Conservation (phyloP, 352 stramenopile species). For the Globisporangium viniferum region DNA sequence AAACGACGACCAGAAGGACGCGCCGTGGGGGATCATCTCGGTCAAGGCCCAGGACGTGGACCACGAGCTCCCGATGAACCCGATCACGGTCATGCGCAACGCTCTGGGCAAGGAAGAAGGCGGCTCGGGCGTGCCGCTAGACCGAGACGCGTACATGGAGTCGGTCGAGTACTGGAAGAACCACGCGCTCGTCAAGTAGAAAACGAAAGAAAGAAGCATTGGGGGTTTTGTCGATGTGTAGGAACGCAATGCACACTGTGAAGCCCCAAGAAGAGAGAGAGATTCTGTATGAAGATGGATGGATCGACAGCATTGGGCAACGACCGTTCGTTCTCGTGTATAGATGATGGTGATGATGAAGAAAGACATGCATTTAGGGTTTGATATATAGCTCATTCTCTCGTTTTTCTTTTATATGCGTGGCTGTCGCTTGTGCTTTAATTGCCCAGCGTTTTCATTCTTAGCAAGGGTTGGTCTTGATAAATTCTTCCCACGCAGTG, state of each 20-base stretch:
- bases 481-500: constrained; percentile 88
- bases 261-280: background rate
- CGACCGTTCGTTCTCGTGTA: constrained; percentile 2
- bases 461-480: constrained; percentile 69
- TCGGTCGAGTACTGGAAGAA: constrained; percentile 87
- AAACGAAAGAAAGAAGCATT: background rate
- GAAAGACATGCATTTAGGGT: constrained; percentile 24
- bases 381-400: constrained; percentile 11
- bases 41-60: constrained; percentile 97
- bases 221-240: background rate
- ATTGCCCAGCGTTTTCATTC: constrained; percentile 19
- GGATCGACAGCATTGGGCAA: background rate
- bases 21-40: constrained; percentile 93
- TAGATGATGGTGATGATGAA: constrained; percentile 21
- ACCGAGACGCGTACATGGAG: constrained; percentile 76
- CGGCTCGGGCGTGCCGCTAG: constrained; percentile 80
- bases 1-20: constrained; percentile 46
- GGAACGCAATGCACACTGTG: background rate
- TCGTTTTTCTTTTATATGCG: background rate
- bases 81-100: constrained; percentile 98
- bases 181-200: constrained; percentile 82
- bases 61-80: constrained; percentile 97
- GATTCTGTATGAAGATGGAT: background rate
- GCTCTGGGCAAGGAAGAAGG: constrained; percentile 95
- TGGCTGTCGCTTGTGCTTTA: background rate